These are phyloP conservation scores for Calocybe gangraenosa DNA, from an alignment of 768 basidiomycete species.

Conservation along the genomic window DNA sequence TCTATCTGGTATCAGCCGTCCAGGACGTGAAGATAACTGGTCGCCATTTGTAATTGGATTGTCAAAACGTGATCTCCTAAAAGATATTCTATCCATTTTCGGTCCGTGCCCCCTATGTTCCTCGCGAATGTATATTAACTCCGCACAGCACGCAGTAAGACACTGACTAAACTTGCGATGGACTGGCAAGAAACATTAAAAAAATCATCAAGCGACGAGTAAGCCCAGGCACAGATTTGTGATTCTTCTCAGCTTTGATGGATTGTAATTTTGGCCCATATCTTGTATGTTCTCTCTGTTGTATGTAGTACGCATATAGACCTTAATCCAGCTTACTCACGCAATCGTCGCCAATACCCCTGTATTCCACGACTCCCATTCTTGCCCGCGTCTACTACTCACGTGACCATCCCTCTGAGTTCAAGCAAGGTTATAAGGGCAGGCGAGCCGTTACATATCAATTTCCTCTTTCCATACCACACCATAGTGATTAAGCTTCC, in stretches of 20 bases:
- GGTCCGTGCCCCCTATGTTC: conserved; percentile 42
- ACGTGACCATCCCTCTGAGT: too few species aligned
- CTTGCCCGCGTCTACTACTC: too few species aligned
- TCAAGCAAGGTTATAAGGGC: too few species aligned
- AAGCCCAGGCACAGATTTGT: conserved; percentile 9
- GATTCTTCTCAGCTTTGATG: conserved; percentile 1
- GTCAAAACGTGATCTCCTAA: conserved; percentile 76
- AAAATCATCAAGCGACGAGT: conserved; percentile 55
- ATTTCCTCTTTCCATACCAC: too few species aligned
- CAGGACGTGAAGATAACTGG: conserved; percentile 64
- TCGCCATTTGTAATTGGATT: conserved; percentile 64
- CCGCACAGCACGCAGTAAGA: conserved; percentile 66
- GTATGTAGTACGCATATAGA: too few species aligned
- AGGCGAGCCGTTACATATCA: too few species aligned
- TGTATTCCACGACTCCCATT: too few species aligned
- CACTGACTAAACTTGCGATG: conserved; percentile 64
- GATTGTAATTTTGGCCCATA: too few species aligned
- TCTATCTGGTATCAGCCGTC: conserved; percentile 49
- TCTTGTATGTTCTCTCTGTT: too few species aligned
- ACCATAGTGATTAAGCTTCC: too few species aligned
- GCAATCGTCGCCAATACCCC: too few species aligned
- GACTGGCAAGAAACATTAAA: conserved; percentile 84
- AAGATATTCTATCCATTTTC: conserved; percentile 75
- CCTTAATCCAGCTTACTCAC: too few species aligned
- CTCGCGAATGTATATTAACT: background rate